Base-by-base conservation (phyloP, 345 rosid species). In the Populus deltoides region DNA sequence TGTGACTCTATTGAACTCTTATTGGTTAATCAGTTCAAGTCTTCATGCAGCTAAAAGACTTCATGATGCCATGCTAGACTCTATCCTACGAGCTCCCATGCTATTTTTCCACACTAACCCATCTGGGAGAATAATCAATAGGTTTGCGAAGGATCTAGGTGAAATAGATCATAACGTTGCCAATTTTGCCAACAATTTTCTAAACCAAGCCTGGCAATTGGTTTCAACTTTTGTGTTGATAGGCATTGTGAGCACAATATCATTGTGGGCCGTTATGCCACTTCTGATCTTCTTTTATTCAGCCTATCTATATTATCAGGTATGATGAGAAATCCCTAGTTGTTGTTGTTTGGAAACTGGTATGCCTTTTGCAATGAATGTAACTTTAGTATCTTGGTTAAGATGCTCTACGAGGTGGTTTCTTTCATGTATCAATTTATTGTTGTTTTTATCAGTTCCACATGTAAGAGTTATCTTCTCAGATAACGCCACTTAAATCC, bases 261-360 rank as follows among this genome's bases (percentile, higher is more conserved):
- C 99, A 67, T 80, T 97, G 79, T 97, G 99, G 99, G 93, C 99
- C 87, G 91, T 97, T 80, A 83, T 94, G 97, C 99, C 99, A 35
- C 94, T 97, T 75, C 86, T 97, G 90, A 88, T 90, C 62, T 87
- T 92, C 78, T 97, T 97, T 88, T 97, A 92, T 86, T 90, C 87
- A 33, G 92, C 97, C 39, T 96, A 96, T 86, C 83, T 96, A 43
- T 96, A 96, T 83, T 96, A 92, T 83, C 99, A 96, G 97, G 98
- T 81, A 74, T 5, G 55, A 5, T 57, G 9, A 67, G 18, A 25
- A 39, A 22, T 68, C 36, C 18, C 25, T 51, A 35, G 35, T 43
- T 70, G 5, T 65, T 36, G 8, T 18, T 51, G 13, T 38, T 33
- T 6, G 7, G 39, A 55, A 36, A 11, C 8, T 65, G 49, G 24